Percentiles rank a stretch among this genome's conserved stretches.
Conservation (phyloP, 257 asterid genomes). For the Solanum piurae region DNA sequence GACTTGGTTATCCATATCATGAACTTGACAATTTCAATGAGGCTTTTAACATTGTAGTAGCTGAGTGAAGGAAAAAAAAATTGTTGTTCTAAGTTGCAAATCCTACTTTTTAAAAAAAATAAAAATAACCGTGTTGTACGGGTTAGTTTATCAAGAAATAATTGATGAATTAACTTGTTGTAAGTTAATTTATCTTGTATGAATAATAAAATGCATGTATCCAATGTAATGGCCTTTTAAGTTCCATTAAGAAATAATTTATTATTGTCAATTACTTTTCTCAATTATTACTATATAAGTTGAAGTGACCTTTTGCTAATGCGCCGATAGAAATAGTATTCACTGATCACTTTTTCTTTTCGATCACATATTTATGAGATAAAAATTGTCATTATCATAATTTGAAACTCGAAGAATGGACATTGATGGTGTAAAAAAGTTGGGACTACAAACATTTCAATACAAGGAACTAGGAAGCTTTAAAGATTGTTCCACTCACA, state of each 20-base stretch:
- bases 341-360: not conserved
- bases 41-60: slow-evolving; percentile 58
- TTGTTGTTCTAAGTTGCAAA: not conserved
- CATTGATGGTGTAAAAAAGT: not conserved
- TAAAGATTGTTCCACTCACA: not conserved
- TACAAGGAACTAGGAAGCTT: not conserved
- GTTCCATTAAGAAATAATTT: not conserved
- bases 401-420: not conserved
- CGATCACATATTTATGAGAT: too few species aligned
- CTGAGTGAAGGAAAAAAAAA: not conserved
- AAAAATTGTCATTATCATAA: not conserved
- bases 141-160: not conserved
- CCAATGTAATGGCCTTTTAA: not conserved
- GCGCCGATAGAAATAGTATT: not conserved
- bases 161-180: not conserved
- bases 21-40: slow-evolving; percentile 47
- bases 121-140: not conserved
- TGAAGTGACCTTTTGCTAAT: not conserved
- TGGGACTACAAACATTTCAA: not conserved
- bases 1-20: slow-evolving; percentile 52
- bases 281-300: not conserved
- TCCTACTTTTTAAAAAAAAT: not conserved
- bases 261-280: not conserved
- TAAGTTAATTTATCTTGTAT: not conserved
- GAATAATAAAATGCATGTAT: not conserved